phyloP scores from a whole-genome alignment of 176 grass and related monocot genomes.

The Cenchrus purpureus region DNA sequence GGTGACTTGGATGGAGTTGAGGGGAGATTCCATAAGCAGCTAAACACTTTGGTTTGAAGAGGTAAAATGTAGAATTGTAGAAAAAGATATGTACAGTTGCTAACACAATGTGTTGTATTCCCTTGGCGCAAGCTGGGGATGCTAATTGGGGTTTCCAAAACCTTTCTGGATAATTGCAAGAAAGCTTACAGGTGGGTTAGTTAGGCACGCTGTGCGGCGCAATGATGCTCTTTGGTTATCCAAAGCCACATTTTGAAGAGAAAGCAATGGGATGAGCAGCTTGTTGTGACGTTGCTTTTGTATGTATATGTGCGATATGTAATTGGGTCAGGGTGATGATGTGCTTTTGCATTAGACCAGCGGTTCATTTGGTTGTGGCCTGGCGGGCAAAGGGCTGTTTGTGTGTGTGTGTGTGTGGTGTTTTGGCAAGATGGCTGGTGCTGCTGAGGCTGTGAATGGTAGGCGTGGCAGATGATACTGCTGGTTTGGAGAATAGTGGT shows the following conservation, averaged over 20 bases:
- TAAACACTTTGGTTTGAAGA: conserved; percentile 42
- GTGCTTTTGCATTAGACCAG: neutral
- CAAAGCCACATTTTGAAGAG: neutral
- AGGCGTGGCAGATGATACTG: neutral
- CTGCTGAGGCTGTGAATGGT: neutral
- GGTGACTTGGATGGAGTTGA: conserved; percentile 30
- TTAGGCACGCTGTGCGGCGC: neutral
- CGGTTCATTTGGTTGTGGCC: neutral
- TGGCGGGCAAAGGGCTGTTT: neutral
- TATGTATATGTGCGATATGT: neutral
- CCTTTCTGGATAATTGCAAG: conserved; percentile 27
- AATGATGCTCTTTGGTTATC: neutral
- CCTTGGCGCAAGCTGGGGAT: conserved; percentile 52
- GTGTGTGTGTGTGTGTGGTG: neutral
- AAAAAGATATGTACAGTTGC: conserved; percentile 46
- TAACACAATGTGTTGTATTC: conserved; percentile 31
- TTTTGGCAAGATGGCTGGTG: neutral
- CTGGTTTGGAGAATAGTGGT: neutral
- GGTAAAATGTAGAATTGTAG: conserved; percentile 53
- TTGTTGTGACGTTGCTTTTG: neutral
- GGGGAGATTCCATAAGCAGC: conserved; percentile 9
- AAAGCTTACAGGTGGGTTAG: neutral
- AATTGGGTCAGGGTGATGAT: neutral
- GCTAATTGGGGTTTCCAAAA: conserved; percentile 19
- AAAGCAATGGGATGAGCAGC: neutral